A percentile compares a stretch with the other conserved stretches of the same genome.
phyloP scores from a whole-genome alignment of 768 basidiomycete genomes.

The Boletus pseudopeckii region DNA sequence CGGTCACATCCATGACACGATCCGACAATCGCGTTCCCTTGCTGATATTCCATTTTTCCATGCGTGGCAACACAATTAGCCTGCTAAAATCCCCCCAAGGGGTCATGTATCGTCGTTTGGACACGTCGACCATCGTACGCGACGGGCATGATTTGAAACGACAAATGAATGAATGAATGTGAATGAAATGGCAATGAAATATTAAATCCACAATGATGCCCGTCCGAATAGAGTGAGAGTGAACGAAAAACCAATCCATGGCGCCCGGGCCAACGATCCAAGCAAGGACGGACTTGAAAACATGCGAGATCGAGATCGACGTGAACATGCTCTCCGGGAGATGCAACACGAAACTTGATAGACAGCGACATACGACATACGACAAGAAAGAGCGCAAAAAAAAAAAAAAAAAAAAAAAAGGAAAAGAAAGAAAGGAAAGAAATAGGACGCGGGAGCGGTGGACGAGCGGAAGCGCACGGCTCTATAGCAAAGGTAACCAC shows the following conservation, averaged over 20 bases:
- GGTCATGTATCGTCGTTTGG: neutral
- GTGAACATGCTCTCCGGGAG: neutral
- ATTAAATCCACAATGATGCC: neutral
- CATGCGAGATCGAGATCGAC: neutral
- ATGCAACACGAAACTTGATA: neutral
- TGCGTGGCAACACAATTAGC: too few relatives aligned
- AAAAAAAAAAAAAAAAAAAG: neutral
- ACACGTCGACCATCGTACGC: neutral
- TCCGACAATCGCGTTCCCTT: neutral
- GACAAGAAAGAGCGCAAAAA: neutral
- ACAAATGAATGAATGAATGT: neutral
- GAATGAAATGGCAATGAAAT: neutral
- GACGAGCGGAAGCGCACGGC: neutral
- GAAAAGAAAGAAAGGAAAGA: neutral
- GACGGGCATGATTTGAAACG: neutral
- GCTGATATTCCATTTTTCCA: too few relatives aligned
- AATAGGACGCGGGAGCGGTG: neutral
- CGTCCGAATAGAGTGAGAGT: neutral
- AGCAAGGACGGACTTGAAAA: neutral
- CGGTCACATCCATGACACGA: neutral
- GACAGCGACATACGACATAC: constrained; percentile 16
- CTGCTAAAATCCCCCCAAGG: too few relatives aligned
- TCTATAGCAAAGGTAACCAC: constrained; percentile 78
- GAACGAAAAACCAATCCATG: neutral
- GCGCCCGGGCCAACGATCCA: neutral